Percentiles rank a stretch among this genome's conserved stretches.
These are phyloP conservation scores for Colletotrichum tamarilloi DNA, from an alignment of 2,329 filamentous ascomycete species.

Conservation along the genomic window DNA sequence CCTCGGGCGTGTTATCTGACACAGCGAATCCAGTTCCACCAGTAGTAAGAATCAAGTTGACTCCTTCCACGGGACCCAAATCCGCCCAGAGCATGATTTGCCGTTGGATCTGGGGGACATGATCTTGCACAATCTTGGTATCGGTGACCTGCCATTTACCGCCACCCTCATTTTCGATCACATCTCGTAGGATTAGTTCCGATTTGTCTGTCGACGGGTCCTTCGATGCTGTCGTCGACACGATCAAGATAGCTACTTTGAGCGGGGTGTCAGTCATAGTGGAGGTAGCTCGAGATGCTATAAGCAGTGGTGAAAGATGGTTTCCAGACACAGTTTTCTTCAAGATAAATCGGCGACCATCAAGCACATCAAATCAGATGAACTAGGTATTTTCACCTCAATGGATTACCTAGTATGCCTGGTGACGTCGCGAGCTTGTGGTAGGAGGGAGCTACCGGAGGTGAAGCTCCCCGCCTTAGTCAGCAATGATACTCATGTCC, in stretches of 20 bases:
- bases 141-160: conserved; percentile 78
- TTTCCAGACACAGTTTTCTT: not conserved
- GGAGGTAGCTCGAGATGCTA: not conserved
- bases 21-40: conserved; percentile 94
- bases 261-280: conserved; percentile 60
- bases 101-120: conserved; percentile 78
- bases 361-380: not conserved
- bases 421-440: conserved; percentile 29
- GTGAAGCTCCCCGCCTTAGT: conserved; percentile 31
- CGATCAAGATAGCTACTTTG: conserved; percentile 81
- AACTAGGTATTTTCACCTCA: not conserved
- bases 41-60: conserved; percentile 87
- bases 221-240: conserved; percentile 89
- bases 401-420: not conserved
- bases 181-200: conserved; percentile 71
- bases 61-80: conserved; percentile 56
- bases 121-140: conserved; percentile 83
- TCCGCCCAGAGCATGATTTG: conserved; percentile 81
- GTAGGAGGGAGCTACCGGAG: not conserved
- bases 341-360: not conserved
- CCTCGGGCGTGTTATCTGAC: conserved; percentile 89
- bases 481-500: conserved; percentile 1
- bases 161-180: conserved; percentile 74
- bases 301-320: not conserved
- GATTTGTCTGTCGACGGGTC: conserved; percentile 85